Percentiles rank a stretch among this genome's conserved stretches.
phyloP scores from a whole-genome alignment of 2,329 filamentous ascomycete genomes.

The Pseudohalonectria lignicola region DNA sequence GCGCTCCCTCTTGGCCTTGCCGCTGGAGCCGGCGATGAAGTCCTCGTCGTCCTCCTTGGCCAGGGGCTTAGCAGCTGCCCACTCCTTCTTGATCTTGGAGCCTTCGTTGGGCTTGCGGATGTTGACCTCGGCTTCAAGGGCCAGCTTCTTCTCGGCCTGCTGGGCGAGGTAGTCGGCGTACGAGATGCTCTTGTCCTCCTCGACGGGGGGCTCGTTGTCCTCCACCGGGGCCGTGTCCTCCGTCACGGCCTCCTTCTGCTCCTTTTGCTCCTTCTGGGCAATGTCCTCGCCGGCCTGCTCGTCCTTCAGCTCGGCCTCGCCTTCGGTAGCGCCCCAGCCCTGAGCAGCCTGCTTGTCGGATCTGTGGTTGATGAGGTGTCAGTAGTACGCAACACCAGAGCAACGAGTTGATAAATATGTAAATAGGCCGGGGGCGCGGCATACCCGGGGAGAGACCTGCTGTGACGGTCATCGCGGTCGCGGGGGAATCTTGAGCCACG shows the following conservation, averaged over 20 bases:
- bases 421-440: neutral
- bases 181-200: slow-evolving; percentile 81
- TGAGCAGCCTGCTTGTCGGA: slow-evolving; percentile 81
- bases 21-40: slow-evolving; percentile 63
- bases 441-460: slow-evolving; percentile 20
- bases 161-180: slow-evolving; percentile 79
- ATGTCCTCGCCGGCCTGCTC: slow-evolving; percentile 87
- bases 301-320: slow-evolving; percentile 76
- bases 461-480: slow-evolving; percentile 45
- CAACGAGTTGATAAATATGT: neutral
- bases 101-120: slow-evolving; percentile 91
- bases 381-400: no score
- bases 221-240: slow-evolving; percentile 14
- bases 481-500: slow-evolving; percentile 42
- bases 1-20: slow-evolving; percentile 77
- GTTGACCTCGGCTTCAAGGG: slow-evolving; percentile 52
- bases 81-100: slow-evolving; percentile 80
- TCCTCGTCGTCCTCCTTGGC: slow-evolving; percentile 57
- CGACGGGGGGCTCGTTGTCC: slow-evolving; percentile 39
- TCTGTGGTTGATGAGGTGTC: slow-evolving; percentile 28
- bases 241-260: slow-evolving; percentile 35
- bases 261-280: slow-evolving; percentile 74
- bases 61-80: slow-evolving; percentile 70
- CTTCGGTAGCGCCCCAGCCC: slow-evolving; percentile 79
- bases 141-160: slow-evolving; percentile 62